These are phyloP conservation scores for Podospora fimiseda DNA, from an alignment of 495 filamentous ascomycete species.

Conservation along the genomic window DNA sequence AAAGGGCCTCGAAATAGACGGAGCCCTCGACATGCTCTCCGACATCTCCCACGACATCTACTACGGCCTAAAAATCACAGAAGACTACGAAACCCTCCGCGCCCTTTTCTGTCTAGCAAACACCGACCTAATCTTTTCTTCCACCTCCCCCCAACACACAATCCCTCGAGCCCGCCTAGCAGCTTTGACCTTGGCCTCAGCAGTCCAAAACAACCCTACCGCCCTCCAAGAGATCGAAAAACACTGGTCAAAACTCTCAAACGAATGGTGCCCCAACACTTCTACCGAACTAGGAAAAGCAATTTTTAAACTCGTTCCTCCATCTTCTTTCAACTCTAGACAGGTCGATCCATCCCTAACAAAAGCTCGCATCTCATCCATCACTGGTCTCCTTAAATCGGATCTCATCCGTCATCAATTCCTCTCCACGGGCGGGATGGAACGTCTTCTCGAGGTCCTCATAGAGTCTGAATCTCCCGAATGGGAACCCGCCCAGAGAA, in stretches of 20 bases:
- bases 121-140: conserved; percentile 8
- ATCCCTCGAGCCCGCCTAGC: conserved; percentile 38
- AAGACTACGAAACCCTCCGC: conserved; percentile 40
- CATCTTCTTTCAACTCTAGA: conserved; percentile 26
- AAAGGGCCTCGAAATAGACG: conserved; percentile 29
- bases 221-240: conserved; percentile 45
- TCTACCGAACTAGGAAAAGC: conserved; percentile 7
- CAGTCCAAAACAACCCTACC: conserved; percentile 58
- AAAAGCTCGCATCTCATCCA: conserved; percentile 33
- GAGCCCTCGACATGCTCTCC: conserved; percentile 45
- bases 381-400: conserved; percentile 40
- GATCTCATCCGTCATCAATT: conserved; percentile 44
- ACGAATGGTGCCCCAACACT: conserved; percentile 20
- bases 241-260: conserved; percentile 28
- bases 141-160: conserved; percentile 2
- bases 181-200: conserved; percentile 46
- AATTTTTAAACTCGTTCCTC: conserved; percentile 22
- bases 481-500: conserved; percentile 37
- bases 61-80: conserved; percentile 58
- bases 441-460: conserved; percentile 41
- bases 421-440: conserved; percentile 39
- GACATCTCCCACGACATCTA: conserved; percentile 61
- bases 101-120: conserved; percentile 40
- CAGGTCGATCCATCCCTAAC: conserved; percentile 22
- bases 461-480: conserved; percentile 20